phyloP scores from a whole-genome alignment of 2,329 filamentous ascomycete species.

The Neonectria punicea region DNA sequence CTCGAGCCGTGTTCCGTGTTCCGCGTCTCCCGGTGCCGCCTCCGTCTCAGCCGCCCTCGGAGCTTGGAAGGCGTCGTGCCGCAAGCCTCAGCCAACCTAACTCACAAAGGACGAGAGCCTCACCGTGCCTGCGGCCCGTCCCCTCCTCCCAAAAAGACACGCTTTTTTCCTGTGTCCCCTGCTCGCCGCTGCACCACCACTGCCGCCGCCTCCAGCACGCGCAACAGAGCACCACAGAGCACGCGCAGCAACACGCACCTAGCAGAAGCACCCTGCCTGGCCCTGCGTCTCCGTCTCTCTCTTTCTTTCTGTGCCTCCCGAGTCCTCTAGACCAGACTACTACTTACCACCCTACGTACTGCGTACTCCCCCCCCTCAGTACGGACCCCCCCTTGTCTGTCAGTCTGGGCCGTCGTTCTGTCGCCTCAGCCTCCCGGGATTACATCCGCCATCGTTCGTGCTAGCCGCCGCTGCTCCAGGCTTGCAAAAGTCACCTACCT shows the following conservation, averaged over 20 bases:
- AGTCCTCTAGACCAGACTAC: background rate
- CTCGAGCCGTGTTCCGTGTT: background rate
- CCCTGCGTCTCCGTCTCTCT: slow-evolving; percentile 14
- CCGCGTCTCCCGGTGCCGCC: slow-evolving; percentile 23
- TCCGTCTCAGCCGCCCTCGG: slow-evolving; percentile 26
- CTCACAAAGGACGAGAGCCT: slow-evolving; percentile 31
- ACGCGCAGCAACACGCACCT: slow-evolving; percentile 35
- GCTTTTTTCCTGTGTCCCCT: slow-evolving; percentile 30
- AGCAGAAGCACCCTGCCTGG: slow-evolving; percentile 33
- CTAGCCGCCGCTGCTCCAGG: slow-evolving; percentile 38
- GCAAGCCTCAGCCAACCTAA: slow-evolving; percentile 29
- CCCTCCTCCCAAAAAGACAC: slow-evolving; percentile 27
- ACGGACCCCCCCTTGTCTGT: slow-evolving; percentile 29
- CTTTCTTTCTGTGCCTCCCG: slow-evolving; percentile 6
- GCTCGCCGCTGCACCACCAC: slow-evolving; percentile 40
- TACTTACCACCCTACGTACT: background rate
- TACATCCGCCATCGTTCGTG: slow-evolving; percentile 38
- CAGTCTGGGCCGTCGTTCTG: slow-evolving; percentile 14
- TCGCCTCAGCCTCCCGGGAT: slow-evolving; percentile 26
- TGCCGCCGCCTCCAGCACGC: slow-evolving; percentile 34
- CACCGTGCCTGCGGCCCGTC: slow-evolving; percentile 23
- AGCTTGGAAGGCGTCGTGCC: slow-evolving; percentile 29
- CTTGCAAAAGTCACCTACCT: slow-evolving; percentile 31
- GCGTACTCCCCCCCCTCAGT: slow-evolving; percentile 15
- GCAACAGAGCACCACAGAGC: slow-evolving; percentile 27